phyloP scores from a whole-genome alignment of 202 grass and related monocot species.

The Carex arenaria region DNA sequence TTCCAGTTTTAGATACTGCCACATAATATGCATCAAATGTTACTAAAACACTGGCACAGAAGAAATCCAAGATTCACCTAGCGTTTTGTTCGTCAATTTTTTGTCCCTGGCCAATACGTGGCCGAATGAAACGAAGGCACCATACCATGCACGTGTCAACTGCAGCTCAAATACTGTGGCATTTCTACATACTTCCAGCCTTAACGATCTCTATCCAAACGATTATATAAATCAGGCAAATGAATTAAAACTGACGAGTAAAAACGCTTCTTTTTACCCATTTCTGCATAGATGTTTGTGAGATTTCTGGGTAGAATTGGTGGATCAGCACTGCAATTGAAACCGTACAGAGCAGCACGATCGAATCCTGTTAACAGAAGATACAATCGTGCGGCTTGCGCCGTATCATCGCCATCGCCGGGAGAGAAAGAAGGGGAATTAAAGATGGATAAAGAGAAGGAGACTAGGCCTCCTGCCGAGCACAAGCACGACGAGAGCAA shows the following conservation, averaged over 20 bases:
- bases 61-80: no score
- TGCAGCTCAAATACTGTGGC: background rate
- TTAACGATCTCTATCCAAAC: no score
- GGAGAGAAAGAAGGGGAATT: background rate
- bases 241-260: background rate
- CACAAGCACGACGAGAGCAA: background rate
- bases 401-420: background rate
- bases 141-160: background rate
- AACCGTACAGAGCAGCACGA: background rate
- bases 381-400: background rate
- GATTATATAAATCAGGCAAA: background rate
- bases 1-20: no score
- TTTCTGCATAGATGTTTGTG: background rate
- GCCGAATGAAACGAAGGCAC: background rate
- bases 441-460: conserved; percentile 13
- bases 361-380: background rate
- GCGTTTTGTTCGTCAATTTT: no score
- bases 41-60: no score
- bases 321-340: background rate
- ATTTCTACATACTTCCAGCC: background rate
- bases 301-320: background rate
- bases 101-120: background rate
- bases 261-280: background rate
- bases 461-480: conserved; percentile 9
- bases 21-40: no score